These are phyloP conservation scores for Peziza echinospora DNA, from an alignment of 495 filamentous ascomycete genomes.

Conservation along the genomic window DNA sequence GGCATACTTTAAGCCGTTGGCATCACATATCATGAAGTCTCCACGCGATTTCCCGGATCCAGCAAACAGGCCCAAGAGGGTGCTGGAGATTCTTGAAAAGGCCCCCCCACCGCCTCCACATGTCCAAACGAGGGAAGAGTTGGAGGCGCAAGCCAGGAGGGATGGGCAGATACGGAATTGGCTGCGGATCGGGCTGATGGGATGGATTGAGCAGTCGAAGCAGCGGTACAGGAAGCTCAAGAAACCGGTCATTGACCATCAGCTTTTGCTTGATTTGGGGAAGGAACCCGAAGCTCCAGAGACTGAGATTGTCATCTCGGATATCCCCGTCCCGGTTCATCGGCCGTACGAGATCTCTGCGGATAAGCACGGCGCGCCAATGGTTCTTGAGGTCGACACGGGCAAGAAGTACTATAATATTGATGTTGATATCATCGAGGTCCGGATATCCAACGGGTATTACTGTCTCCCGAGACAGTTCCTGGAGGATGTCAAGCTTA, in stretches of 20 bases:
- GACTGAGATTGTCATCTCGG: constrained; percentile 56
- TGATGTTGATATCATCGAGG: constrained; percentile 82
- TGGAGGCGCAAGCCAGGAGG: constrained; percentile 54
- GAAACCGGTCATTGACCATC: constrained; percentile 50
- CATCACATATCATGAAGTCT: constrained; percentile 48
- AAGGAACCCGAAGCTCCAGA: constrained; percentile 41
- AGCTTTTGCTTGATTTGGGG: constrained; percentile 52
- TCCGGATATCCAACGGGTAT: constrained; percentile 80
- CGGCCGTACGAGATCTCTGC: constrained; percentile 50
- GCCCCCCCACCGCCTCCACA: constrained; percentile 51
- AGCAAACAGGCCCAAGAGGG: constrained; percentile 60
- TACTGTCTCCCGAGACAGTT: constrained; percentile 81
- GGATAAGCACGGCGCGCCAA: constrained; percentile 52
- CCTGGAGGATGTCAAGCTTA: constrained; percentile 55
- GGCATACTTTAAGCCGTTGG: constrained; percentile 55
- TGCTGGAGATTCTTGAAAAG: constrained; percentile 50
- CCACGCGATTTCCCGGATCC: constrained; percentile 63
- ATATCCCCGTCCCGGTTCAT: constrained; percentile 24
- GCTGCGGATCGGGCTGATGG: constrained; percentile 69
- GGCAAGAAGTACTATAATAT: constrained; percentile 85
- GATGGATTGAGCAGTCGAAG: constrained; percentile 88
- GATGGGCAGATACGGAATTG: constrained; percentile 64
- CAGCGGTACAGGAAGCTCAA: constrained; percentile 66
- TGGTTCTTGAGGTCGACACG: constrained; percentile 43
- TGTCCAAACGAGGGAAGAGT: constrained; percentile 47